Conservation (phyloP, 495 filamentous ascomycete species). For the Aspergillus homomorphus region DNA sequence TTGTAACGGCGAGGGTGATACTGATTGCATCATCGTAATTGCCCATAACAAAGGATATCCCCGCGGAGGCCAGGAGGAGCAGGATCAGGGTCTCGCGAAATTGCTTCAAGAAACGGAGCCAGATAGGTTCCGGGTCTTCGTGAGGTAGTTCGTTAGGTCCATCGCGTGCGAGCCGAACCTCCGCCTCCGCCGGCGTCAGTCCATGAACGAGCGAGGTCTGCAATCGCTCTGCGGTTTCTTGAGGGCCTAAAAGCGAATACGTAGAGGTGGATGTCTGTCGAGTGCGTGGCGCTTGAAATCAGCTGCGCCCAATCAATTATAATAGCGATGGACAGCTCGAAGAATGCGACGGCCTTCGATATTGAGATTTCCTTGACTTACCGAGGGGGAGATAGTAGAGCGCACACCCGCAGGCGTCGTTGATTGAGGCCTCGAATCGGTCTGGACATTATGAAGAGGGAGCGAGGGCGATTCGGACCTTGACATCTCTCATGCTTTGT, state of each 20-base stretch:
- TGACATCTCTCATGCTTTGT: constrained; percentile 58
- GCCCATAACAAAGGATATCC: constrained; percentile 84
- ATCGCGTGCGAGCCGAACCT: constrained; percentile 71
- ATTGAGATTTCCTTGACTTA: constrained; percentile 18
- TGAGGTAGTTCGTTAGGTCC: constrained; percentile 94
- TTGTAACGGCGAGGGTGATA: constrained; percentile 91
- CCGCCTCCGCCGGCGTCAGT: constrained; percentile 74
- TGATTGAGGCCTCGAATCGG: constrained; percentile 34
- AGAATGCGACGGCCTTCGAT: not conserved
- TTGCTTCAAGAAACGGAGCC: constrained; percentile 92
- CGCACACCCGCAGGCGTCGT: constrained; percentile 35
- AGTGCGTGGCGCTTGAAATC: constrained; percentile 1
- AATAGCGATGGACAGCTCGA: not conserved
- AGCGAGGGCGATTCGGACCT: constrained; percentile 56
- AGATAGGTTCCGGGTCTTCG: constrained; percentile 88
- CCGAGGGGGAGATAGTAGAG: constrained; percentile 33
- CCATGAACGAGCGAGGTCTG: constrained; percentile 81
- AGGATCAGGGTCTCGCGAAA: constrained; percentile 90
- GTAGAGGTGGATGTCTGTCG: constrained; percentile 55
- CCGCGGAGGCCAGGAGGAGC: constrained; percentile 87
- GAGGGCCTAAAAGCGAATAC: constrained; percentile 62
- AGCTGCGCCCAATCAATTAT: constrained; percentile 6
- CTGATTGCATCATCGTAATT: constrained; percentile 95
- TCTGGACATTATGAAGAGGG: constrained; percentile 52
- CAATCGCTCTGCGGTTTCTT: constrained; percentile 74